Percentiles rank a stretch among this genome's conserved stretches.
Evolutionary conservation across 345 rosid genomes (phyloP).

Genomic region (Salix arbutifolia): DNA sequence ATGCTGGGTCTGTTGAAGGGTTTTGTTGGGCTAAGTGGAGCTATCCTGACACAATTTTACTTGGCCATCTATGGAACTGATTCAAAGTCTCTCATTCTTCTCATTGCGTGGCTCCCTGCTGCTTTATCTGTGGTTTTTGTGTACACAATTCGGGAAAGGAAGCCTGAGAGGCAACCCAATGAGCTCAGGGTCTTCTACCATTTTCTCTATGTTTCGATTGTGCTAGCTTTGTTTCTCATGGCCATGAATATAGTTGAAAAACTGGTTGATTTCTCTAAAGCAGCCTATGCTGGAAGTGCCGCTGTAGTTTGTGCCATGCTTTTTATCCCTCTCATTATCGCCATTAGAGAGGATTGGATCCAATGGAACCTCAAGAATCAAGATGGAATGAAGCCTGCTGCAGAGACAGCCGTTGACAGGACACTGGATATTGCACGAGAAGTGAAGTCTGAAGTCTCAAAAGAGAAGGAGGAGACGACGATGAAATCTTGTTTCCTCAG

Average conservation of each 20-base stretch:
- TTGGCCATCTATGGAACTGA: slow-evolving; percentile 74
- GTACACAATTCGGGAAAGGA: slow-evolving; percentile 52
- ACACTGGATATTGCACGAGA: slow-evolving; percentile 5
- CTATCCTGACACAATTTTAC: slow-evolving; percentile 74
- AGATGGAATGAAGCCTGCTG: slow-evolving; percentile 20
- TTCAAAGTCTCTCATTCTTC: slow-evolving; percentile 64
- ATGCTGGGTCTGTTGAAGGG: slow-evolving; percentile 83
- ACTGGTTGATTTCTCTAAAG: slow-evolving; percentile 39
- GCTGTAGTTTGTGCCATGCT: slow-evolving; percentile 45
- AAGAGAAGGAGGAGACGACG: slow-evolving; percentile 15
- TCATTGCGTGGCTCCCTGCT: slow-evolving; percentile 82
- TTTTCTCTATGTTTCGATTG: slow-evolving; percentile 54
- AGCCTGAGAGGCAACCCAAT: slow-evolving; percentile 45
- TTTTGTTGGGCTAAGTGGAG: slow-evolving; percentile 79
- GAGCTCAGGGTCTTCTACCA: slow-evolving; percentile 58
- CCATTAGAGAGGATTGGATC: slow-evolving; percentile 52
- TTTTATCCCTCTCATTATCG: slow-evolving; percentile 57
- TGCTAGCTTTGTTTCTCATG: slow-evolving; percentile 73
- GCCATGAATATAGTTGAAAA: slow-evolving; percentile 54
- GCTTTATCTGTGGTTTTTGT: slow-evolving; percentile 68
- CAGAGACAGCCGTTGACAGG: slow-evolving; percentile 15
- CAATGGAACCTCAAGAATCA: slow-evolving; percentile 51
- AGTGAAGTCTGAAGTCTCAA: background rate
- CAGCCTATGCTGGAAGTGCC: slow-evolving; percentile 48
- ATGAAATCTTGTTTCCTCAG: slow-evolving; percentile 45